These are phyloP conservation scores for Saturnispora kantuleensis DNA, from an alignment of 805 yeast species.

Conservation along the genomic window DNA sequence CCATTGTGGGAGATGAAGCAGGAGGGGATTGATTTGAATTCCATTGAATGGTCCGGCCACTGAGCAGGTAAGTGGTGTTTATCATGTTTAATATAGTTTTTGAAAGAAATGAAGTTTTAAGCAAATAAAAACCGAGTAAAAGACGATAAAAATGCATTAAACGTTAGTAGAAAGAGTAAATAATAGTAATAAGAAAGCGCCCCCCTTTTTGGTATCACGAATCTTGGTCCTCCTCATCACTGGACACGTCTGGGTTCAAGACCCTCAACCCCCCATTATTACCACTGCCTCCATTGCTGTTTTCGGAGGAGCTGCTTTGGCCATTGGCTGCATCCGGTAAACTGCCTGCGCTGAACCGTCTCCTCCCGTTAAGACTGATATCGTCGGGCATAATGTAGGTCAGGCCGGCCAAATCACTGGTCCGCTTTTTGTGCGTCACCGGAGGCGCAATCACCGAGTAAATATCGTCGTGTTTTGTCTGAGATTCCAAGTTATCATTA, in stretches of 20 bases:
- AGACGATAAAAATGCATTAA: too few species aligned
- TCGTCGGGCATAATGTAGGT: constrained; percentile 13
- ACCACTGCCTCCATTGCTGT: constrained; percentile 9
- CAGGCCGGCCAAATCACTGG: constrained; percentile 6
- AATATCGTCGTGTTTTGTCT: constrained; percentile 6
- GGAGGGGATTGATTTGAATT: constrained; percentile 89
- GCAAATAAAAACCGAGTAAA: too few species aligned
- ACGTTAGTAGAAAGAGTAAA: too few species aligned
- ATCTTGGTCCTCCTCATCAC: constrained; percentile 11
- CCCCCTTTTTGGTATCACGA: neutral
- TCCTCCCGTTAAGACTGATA: constrained; percentile 14
- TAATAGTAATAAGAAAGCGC: neutral
- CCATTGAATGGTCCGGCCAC: constrained; percentile 98
- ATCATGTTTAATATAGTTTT: neutral
- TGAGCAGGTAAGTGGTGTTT: constrained; percentile 19
- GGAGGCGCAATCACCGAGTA: constrained; percentile 5
- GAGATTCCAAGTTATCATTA: constrained; percentile 9
- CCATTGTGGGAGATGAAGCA: constrained; percentile 99
- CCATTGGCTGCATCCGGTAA: constrained; percentile 28
- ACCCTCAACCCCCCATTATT: constrained; percentile 22
- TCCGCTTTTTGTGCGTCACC: constrained; percentile 2
- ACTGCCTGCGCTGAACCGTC: constrained; percentile 28
- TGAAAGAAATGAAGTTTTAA: neutral
- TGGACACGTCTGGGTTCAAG: constrained; percentile 24
- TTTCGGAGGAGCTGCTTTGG: constrained; percentile 8